Conservation (phyloP, 768 basidiomycete genomes). For the Roridomyces roridus region DNA sequence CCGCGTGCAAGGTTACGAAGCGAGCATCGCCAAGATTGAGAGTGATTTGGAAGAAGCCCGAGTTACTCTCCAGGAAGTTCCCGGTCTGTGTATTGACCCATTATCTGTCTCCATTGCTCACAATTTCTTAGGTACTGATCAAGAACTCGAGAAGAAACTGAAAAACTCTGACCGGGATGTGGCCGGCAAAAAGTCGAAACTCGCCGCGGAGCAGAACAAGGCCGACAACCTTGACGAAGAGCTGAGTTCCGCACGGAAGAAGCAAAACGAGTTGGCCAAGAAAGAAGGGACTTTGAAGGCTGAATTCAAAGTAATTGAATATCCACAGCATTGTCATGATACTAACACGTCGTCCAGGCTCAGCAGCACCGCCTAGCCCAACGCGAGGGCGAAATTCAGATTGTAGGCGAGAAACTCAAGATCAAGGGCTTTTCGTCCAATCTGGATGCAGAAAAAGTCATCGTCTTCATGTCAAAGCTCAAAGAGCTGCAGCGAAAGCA, state of each 20-base stretch:
- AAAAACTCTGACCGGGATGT: slow-evolving; percentile 68
- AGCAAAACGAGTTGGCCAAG: slow-evolving; percentile 62
- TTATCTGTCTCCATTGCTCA: slow-evolving; percentile 6
- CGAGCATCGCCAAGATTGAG: slow-evolving; percentile 66
- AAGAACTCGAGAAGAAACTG: slow-evolving; percentile 66
- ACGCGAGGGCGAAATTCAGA: slow-evolving; percentile 77
- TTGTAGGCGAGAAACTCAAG: slow-evolving; percentile 67
- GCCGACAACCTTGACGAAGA: slow-evolving; percentile 71
- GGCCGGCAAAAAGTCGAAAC: slow-evolving; percentile 53
- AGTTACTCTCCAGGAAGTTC: slow-evolving; percentile 69
- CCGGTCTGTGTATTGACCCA: slow-evolving; percentile 49
- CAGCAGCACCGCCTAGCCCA: slow-evolving; percentile 73
- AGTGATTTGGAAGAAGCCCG: slow-evolving; percentile 66
- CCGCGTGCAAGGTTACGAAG: slow-evolving; percentile 66
- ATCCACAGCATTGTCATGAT: not conserved
- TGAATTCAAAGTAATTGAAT: slow-evolving; percentile 65
- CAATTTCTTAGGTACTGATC: slow-evolving; percentile 65
- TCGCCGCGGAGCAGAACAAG: slow-evolving; percentile 52
- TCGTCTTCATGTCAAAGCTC: slow-evolving; percentile 75
- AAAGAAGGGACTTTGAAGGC: slow-evolving; percentile 74
- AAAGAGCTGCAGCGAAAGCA: slow-evolving; percentile 67
- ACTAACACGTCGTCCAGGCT: slow-evolving; percentile 48
- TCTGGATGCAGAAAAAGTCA: slow-evolving; percentile 72
- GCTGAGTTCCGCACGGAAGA: slow-evolving; percentile 49
- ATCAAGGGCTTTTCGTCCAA: slow-evolving; percentile 80